Base-by-base conservation (phyloP, 1,284 basidiomycete species). In the Lignosus rhinocerotis region DNA sequence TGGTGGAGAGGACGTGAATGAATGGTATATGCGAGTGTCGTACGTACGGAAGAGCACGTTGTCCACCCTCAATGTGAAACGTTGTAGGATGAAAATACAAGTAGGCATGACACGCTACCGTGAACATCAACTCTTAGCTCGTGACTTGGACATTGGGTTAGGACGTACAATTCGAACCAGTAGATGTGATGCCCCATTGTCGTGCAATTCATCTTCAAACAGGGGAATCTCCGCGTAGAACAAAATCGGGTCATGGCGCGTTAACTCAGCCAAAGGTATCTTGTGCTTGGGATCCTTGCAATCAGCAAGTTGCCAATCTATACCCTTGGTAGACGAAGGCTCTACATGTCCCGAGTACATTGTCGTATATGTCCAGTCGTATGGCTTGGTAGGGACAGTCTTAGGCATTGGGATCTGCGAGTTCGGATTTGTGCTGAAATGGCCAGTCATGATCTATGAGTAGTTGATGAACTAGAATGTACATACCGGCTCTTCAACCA, bases 361-460 rank as follows among this genome's bases (percentile, higher is more conserved):
- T 2, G 93, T 93, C 0, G 95, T 97, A 72, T 97, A 99, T 6
- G 97, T 99, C 97, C 97, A 99, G 71, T 99, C 97, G 74, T 94
- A 98, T 1, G 90, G 90, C 66, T 95, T 95, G 2, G 92, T 88
- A 0, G 84, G 76, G 39, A 88, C 84, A 4, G 89, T 90, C 65
- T 81, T 72, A 2, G 92, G 89, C 74, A 94, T 84, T 0, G 89
- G 86, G 3, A 86, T 74, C 47, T 78, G 76, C 8, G 90, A 83
- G 39, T 80, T 77, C 16, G 89, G 81, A 58, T 83, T 83, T 65
- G 85, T 89, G 61, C 88, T 88, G 65, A 59, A 61, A 34, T 61
- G 19, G 32, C 9, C 53, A 61, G 45, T 46, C 58, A 62, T 51
- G n/a, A 41, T 17, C 12, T 3, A 30, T 14, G 11, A 11, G 56